Evolutionary conservation across 805 yeast genomes (phyloP), one percentile per base, ranked within the genome.

Genomic region (Priceomyces castillae): DNA sequence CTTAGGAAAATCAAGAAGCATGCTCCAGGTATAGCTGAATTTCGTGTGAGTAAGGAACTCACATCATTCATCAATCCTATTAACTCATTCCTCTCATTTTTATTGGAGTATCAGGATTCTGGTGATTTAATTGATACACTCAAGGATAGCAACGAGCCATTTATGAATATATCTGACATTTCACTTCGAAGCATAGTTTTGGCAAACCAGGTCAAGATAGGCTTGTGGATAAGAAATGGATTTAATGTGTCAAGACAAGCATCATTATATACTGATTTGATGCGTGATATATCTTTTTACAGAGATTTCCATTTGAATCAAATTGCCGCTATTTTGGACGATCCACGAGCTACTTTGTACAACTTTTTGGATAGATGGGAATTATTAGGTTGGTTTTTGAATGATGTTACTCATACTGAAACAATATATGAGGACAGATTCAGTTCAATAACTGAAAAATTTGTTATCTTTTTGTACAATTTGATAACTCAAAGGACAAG

Each of bases 221-320:
- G 86, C 1, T 79, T 77, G 47, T 85, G 94, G 94, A 76, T 85
- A 2, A 74, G 92, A 63, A 85, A 85, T 54, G 94, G 94, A 16
- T 55, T 67, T 41, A 70, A 77, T 4, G 77, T 74, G 1, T 59
- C 78, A 3, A 69, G 74, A 34, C 81, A 80, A 49, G 76, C 81
- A 0, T 57, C 74, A 0, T 62, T 74, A 12, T 80, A 81, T 48
- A 65, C 66, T 42, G 52, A 64, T 5, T 48, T 59, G 3, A 65
- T 74, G 56, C 59, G 73, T 2, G 76, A 75, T 44, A 50, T 65
- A 19, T 64, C 73, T 0, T 66, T 56, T 42, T 62, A 62, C 39
- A 71, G 77, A 38, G 79, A 75, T 43, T 44, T 78, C 7, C 77
- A 72, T 48, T 49, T 78, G 34, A 65, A 64, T 46, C 83, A 78